Percentiles rank a stretch among this genome's conserved stretches.
phyloP scores from a whole-genome alignment of 768 basidiomycete genomes.

The Hirschioporus abietinus region DNA sequence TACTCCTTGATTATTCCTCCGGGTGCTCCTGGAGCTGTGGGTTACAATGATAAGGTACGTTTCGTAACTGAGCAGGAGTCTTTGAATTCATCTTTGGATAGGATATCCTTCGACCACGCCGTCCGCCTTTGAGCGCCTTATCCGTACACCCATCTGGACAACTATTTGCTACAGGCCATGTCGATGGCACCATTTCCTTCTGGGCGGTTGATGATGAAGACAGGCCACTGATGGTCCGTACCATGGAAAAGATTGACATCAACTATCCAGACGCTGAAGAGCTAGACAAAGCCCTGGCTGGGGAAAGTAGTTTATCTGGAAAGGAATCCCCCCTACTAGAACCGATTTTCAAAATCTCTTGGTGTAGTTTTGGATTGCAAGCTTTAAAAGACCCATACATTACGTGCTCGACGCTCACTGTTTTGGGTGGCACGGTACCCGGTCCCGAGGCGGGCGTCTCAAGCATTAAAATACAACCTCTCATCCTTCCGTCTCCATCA shows the following conservation, averaged over 20 bases:
- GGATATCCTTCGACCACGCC: slow-evolving; percentile 67
- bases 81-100: slow-evolving; percentile 20
- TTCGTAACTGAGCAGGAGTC: neutral
- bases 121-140: slow-evolving; percentile 63
- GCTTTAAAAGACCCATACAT: slow-evolving; percentile 56
- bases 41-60: slow-evolving; percentile 51
- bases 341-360: slow-evolving; percentile 82
- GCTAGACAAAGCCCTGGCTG: slow-evolving; percentile 35
- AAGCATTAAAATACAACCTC: slow-evolving; percentile 53
- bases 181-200: slow-evolving; percentile 79
- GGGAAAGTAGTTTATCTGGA: neutral
- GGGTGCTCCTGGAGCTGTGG: slow-evolving; percentile 75
- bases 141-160: slow-evolving; percentile 71
- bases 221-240: slow-evolving; percentile 68
- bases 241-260: slow-evolving; percentile 52
- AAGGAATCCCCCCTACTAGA: slow-evolving; percentile 36
- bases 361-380: slow-evolving; percentile 63
- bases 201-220: slow-evolving; percentile 79
- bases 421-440: slow-evolving; percentile 70
- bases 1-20: slow-evolving; percentile 72
- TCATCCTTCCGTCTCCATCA: slow-evolving; percentile 32
- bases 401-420: slow-evolving; percentile 65
- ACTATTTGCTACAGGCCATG: slow-evolving; percentile 74
- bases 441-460: slow-evolving; percentile 58
- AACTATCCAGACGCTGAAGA: slow-evolving; percentile 45